Percentiles rank a stretch among this genome's conserved stretches.
These are phyloP conservation scores for Quercus alba DNA, from an alignment of 306 rosid species.

Conservation along the genomic window DNA sequence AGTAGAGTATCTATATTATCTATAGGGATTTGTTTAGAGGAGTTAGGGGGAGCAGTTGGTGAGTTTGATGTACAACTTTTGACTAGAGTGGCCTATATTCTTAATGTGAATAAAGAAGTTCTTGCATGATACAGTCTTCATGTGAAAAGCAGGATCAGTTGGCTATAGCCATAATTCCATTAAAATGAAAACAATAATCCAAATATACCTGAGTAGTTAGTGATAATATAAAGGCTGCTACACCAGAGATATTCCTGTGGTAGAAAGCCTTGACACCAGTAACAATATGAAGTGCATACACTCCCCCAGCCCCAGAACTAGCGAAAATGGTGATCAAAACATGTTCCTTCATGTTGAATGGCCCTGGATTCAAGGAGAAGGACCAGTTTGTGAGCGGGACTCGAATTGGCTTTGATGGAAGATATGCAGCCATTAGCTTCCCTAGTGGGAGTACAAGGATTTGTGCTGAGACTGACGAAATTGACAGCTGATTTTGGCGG, in stretches of 20 bases:
- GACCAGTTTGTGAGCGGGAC: constrained; percentile 56
- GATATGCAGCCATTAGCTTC: constrained; percentile 73
- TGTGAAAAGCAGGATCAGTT: neutral
- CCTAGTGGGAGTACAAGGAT: constrained; percentile 76
- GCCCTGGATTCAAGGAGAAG: constrained; percentile 76
- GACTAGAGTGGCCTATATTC: no score
- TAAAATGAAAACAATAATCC: neutral
- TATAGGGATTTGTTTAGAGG: no score
- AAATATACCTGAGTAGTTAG: constrained; percentile 70
- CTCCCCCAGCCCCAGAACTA: constrained; percentile 58
- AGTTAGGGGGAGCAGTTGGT: no score
- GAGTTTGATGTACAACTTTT: no score
- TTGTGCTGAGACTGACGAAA: constrained; percentile 69
- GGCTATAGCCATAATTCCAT: neutral
- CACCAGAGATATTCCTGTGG: constrained; percentile 42
- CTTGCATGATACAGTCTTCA: neutral
- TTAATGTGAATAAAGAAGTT: no score
- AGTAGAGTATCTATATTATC: no score
- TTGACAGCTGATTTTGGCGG: constrained; percentile 49
- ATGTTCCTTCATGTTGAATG: constrained; percentile 76
- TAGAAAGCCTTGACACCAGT: constrained; percentile 86
- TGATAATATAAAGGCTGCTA: constrained; percentile 64
- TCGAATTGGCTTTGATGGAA: constrained; percentile 30
- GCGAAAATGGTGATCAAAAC: constrained; percentile 82
- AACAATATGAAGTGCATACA: constrained; percentile 69